Conservation (phyloP, 345 rosid species). For the Citrus sinensis region DNA sequence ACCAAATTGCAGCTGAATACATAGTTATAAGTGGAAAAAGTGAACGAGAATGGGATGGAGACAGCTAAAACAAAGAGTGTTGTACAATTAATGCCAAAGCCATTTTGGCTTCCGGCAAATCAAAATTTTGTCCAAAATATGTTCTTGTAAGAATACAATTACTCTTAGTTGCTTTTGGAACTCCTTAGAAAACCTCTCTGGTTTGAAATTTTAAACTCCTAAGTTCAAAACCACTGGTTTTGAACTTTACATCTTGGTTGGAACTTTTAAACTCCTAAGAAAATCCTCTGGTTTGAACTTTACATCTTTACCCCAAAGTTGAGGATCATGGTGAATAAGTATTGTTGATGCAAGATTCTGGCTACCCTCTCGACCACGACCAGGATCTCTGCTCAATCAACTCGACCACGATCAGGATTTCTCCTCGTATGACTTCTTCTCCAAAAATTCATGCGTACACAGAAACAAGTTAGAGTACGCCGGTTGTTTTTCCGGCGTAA, state of each 20-base stretch:
- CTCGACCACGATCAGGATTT: too few species aligned
- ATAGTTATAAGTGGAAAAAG: slow-evolving; percentile 33
- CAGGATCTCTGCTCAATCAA: too few species aligned
- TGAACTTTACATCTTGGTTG: slow-evolving; percentile 33
- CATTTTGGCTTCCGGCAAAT: too few species aligned
- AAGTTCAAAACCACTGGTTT: too few species aligned
- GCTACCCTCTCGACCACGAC: too few species aligned
- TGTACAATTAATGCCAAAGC: slow-evolving; percentile 27
- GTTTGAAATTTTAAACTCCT: slow-evolving; percentile 35
- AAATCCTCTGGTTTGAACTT: neutral
- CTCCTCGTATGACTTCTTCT: too few species aligned
- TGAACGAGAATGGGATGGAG: slow-evolving; percentile 50
- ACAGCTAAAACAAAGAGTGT: slow-evolving; percentile 50
- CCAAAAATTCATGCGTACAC: too few species aligned
- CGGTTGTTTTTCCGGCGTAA: too few species aligned
- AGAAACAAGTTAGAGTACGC: too few species aligned
- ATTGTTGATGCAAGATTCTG: too few species aligned
- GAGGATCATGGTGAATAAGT: slow-evolving; percentile 37
- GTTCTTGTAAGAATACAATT: slow-evolving; percentile 39
- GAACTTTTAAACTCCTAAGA: slow-evolving; percentile 26
- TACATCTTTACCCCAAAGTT: slow-evolving; percentile 56
- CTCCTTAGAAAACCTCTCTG: slow-evolving; percentile 44
- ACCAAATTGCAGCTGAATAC: slow-evolving; percentile 43
- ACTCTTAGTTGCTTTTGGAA: slow-evolving; percentile 51
- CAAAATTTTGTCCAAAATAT: slow-evolving; percentile 25